A percentile compares a stretch with the other conserved stretches of the same genome.
phyloP scores from a whole-genome alignment of 2,329 filamentous ascomycete genomes.

The Xylaria sp. region DNA sequence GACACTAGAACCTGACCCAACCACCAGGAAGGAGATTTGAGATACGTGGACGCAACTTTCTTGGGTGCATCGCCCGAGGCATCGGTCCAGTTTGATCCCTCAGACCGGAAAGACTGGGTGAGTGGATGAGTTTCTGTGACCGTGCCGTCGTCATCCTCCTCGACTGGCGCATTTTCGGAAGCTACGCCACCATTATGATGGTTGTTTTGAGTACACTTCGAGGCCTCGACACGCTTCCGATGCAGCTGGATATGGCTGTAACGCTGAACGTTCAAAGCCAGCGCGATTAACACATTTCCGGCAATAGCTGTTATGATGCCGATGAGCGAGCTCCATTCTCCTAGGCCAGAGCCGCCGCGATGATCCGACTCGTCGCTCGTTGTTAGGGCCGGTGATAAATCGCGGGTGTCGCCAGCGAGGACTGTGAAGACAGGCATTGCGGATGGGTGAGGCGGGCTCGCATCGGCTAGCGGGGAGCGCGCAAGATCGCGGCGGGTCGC shows the following conservation, averaged over 20 bases:
- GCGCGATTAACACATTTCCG: constrained; percentile 91
- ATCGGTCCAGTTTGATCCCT: constrained; percentile 47
- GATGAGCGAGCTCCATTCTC: constrained; percentile 90
- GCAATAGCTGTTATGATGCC: constrained; percentile 92
- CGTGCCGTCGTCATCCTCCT: constrained; percentile 45
- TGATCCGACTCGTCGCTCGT: constrained; percentile 38
- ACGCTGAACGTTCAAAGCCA: constrained; percentile 94
- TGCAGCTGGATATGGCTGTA: constrained; percentile 91
- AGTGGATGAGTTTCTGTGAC: constrained; percentile 58
- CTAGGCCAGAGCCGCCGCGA: constrained; percentile 54
- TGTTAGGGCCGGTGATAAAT: constrained; percentile 24
- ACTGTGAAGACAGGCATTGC: constrained; percentile 30
- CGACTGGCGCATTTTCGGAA: constrained; percentile 39
- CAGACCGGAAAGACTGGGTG: constrained; percentile 55
- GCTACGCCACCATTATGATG: constrained; percentile 37
- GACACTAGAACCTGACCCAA: constrained; percentile 90
- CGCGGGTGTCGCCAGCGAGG: constrained; percentile 25
- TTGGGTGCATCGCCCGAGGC: constrained; percentile 46
- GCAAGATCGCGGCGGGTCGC: constrained; percentile 19
- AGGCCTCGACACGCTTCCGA: constrained; percentile 66
- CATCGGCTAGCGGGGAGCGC: constrained; percentile 24
- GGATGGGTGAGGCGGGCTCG: constrained; percentile 8
- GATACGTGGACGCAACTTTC: constrained; percentile 70
- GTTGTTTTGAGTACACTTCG: constrained; percentile 51
- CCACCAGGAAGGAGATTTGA: constrained; percentile 97